A percentile compares a stretch with the other conserved stretches of the same genome.
Conservation (phyloP, 2,329 filamentous ascomycete species). For the Canariomyces notabilis region DNA sequence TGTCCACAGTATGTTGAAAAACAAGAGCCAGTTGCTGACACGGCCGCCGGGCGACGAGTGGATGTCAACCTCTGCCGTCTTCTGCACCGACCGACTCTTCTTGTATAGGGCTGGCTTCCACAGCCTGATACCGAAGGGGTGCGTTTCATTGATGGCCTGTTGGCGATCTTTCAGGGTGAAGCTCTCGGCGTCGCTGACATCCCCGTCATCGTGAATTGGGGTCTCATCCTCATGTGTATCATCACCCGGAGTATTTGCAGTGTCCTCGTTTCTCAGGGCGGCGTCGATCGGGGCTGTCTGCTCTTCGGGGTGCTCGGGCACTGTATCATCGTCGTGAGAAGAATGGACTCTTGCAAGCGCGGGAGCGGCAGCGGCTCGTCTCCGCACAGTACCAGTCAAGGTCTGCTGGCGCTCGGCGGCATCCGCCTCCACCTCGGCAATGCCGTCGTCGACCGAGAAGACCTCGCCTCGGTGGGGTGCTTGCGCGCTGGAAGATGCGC, state of each 20-base stretch:
- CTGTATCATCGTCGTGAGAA: conserved; percentile 23
- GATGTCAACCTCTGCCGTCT: conserved; percentile 92
- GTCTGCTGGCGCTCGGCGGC: conserved; percentile 44
- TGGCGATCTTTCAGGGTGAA: conserved; percentile 97
- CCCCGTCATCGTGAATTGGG: conserved; percentile 43
- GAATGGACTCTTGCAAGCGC: conserved; percentile 29
- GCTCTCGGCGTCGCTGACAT: conserved; percentile 88
- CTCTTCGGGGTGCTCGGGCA: conserved; percentile 20
- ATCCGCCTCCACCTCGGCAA: conserved; percentile 72
- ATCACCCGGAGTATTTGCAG: conserved; percentile 33
- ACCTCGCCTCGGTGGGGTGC: conserved; percentile 76
- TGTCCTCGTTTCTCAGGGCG: conserved; percentile 12
- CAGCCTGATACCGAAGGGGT: conserved; percentile 96
- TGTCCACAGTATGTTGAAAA: conserved; percentile 90
- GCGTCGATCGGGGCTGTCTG: conserved; percentile 18
- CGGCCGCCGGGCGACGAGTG: conserved; percentile 87
- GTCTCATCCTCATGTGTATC: conserved; percentile 29
- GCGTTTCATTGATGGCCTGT: conserved; percentile 96
- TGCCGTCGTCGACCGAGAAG: conserved; percentile 88
- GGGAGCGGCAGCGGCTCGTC: conserved; percentile 32
- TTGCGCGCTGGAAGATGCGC: conserved; percentile 65
- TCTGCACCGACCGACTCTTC: conserved; percentile 92
- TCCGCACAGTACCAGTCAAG: conserved; percentile 36
- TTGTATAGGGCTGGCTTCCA: conserved; percentile 99
- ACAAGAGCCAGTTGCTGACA: conserved; percentile 76